These are phyloP conservation scores for Ogataea pini DNA, from an alignment of 805 yeast genomes.

Conservation along the genomic window DNA sequence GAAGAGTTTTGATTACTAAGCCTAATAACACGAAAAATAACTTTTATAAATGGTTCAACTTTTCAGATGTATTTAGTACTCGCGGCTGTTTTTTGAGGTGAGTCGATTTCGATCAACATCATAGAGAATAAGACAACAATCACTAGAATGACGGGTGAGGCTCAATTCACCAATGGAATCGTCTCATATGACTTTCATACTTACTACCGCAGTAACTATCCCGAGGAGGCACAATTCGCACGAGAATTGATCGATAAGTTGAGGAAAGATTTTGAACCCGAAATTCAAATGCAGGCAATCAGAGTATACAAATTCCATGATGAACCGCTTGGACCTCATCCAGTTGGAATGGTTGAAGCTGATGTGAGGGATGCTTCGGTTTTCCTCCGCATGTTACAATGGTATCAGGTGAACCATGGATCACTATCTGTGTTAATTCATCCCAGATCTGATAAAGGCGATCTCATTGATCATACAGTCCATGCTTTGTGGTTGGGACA, in stretches of 20 bases:
- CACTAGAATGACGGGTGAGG: not conserved
- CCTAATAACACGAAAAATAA: too few relatives aligned
- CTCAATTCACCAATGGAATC: constrained; percentile 24
- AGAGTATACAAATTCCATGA: constrained; percentile 48
- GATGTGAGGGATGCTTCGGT: constrained; percentile 50
- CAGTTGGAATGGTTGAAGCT: constrained; percentile 57
- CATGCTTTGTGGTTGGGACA: constrained; percentile 60
- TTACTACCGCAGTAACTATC: constrained; percentile 44
- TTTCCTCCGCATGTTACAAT: constrained; percentile 48
- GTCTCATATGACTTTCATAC: constrained; percentile 57
- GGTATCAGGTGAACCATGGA: constrained; percentile 55
- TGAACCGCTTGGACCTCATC: constrained; percentile 58
- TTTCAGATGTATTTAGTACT: too few relatives aligned
- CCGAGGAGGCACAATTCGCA: constrained; percentile 39
- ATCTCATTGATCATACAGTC: constrained; percentile 49
- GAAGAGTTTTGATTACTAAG: too few relatives aligned
- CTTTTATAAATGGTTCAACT: too few relatives aligned
- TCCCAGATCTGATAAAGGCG: constrained; percentile 46
- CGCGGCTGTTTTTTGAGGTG: too few relatives aligned
- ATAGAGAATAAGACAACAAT: not conserved
- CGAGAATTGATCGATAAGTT: constrained; percentile 27
- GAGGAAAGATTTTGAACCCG: constrained; percentile 15
- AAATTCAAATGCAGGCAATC: constrained; percentile 40
- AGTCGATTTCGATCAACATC: too few relatives aligned
- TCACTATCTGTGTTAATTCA: constrained; percentile 54